Evolutionary conservation across 192 early-diverging fungal genomes (phyloP), one percentile per base, ranked within the genome.

Genomic region (Entophlyctis luteolus): DNA sequence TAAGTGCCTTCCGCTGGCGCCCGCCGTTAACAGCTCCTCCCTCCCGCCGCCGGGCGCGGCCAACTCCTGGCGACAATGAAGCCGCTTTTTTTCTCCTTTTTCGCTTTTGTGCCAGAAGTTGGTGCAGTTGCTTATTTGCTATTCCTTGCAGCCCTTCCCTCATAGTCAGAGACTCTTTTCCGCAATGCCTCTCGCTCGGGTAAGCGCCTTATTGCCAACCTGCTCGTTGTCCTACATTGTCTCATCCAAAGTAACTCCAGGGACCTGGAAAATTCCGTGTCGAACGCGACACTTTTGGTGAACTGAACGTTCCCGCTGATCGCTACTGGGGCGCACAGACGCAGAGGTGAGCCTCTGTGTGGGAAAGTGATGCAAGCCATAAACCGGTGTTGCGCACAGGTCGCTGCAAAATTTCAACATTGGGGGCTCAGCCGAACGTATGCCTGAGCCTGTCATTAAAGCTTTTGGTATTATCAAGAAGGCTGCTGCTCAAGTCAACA

Each of bases 361-460:
- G 16, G 27, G 3, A 18, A n/a, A 53, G 4, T 59, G 33, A 14
- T 22, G 46, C n/a, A 22, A 50, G 22, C 20, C 20, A 22, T 39
- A 36, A 8, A 72, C 54, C 45, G 34, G 16, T 25, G 23, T 31
- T 12, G 39, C 66, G 1, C 55, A 20, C 58, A 73, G 72, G 58
- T 97, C 94, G 34, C 81, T 95, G 52, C 87, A 91, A 82, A 99
- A 99, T 83, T 99, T 99, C 79, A 87, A 99, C 71, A 99, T 99
- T 76, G 94, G 95, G 65, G 95, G 94, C 3, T 75, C 79, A 48
- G 83, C 79, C 48, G 96, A 97, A 72, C 88, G 90, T 65, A 99
- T 99, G 92, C 96, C 96, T 23, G 89, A 90, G 38, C 90, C 91
- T 48, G 85, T 99, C 50, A 94, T 99, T 83, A 87, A 87, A 75